phyloP scores from a whole-genome alignment of 108 stramenopile genomes.

The Fragilaria crotonensis region DNA sequence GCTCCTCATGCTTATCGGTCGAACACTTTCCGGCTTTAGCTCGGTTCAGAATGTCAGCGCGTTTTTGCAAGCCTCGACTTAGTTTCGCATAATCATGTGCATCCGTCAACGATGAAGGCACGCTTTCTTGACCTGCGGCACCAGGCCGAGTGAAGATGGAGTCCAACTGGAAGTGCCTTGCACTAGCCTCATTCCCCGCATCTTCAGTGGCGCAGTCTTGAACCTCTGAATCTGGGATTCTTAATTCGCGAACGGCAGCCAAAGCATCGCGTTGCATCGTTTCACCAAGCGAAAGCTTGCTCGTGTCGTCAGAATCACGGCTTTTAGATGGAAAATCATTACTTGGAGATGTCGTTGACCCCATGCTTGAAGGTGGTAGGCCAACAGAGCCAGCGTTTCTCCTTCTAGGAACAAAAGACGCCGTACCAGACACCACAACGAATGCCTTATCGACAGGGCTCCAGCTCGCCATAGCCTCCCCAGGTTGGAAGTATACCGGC shows the following conservation, averaged over 20 bases:
- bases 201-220: conserved; percentile 7
- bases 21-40: no score
- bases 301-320: background rate
- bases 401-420: conserved; percentile 67
- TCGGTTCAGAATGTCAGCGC: conserved; percentile 35
- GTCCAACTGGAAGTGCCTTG: conserved; percentile 24
- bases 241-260: conserved; percentile 46
- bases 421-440: conserved; percentile 74
- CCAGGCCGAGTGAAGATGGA: conserved; percentile 17
- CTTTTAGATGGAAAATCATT: background rate
- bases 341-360: background rate
- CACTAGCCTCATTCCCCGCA: conserved; percentile 8
- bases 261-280: conserved; percentile 32
- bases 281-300: conserved; percentile 13
- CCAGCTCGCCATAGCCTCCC: conserved; percentile 59
- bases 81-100: conserved; percentile 10
- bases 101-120: conserved; percentile 8
- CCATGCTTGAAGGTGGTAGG: conserved; percentile 1
- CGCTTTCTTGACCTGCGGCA: conserved; percentile 3
- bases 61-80: conserved; percentile 48
- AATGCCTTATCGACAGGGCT: conserved; percentile 71
- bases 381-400: conserved; percentile 48
- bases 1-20: background rate
- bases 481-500: conserved; percentile 58
- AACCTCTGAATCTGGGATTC: background rate